Base-by-base conservation (phyloP, 2,329 filamentous ascomycete genomes). In the Zopfia rhizophila region DNA sequence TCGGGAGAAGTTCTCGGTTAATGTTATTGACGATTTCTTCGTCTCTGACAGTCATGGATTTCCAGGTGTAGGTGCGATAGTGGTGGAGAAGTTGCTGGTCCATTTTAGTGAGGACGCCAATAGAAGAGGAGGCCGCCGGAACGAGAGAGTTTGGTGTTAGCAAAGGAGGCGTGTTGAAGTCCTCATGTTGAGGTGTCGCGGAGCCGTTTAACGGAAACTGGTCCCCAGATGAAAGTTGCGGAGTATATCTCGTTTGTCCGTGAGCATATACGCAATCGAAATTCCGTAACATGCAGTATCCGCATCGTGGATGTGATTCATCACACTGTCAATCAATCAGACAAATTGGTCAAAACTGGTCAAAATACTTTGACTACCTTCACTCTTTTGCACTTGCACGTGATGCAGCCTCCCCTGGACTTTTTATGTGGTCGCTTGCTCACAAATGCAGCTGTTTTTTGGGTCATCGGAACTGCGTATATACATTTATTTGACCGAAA, bases 381-480 rank as follows among this genome's bases (percentile, higher is more conserved):
- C 7, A 69, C 62, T 45, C 67, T 70, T 53, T 67, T 70, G 13
- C 52, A 53, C 40, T 69, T 70, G 44, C 66, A 70, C 7, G 56
- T 67, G 3, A 52, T 25, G 38, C 65, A 70, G 3, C 66, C 66
- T 28, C 55, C 55, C 38, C 65, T 48, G 8, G 65, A 69, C 43
- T 70, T 70, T 33, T 51, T 56, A 33, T 70, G 66, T 5, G 66
- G 51, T 33, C 60, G 59, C 45, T 70, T 70, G n/a, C 51, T 60
- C 24, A 69, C 53, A 25, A 68, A 69, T 0, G 61, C 63, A 24
- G 58, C 36, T 25, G 45, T 65, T 28, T 56, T 57, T 25, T 63
- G 65, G 3, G 37, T 31, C 66, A 68, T 68, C 3, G 29, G n/a
- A n/a, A n/a, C n/a, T n/a, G n/a, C n/a, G n/a, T n/a, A n/a, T n/a